Percentiles rank a stretch among this genome's conserved stretches.
phyloP scores from a whole-genome alignment of 257 asterid genomes.

The Rehmannia glutinosa region DNA sequence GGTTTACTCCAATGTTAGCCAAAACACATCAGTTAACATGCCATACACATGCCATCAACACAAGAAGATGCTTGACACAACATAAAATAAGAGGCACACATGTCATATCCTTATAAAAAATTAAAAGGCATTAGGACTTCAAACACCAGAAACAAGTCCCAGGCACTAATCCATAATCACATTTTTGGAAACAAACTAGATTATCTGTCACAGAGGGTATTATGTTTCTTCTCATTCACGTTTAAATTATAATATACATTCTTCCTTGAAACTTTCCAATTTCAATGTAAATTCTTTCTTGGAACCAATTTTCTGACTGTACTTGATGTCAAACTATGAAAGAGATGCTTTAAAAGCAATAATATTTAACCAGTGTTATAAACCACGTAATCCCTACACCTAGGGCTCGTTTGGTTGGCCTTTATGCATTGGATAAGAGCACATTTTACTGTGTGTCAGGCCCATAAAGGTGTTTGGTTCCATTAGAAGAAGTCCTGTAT shows the following conservation, averaged over 20 bases:
- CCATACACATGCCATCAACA: neutral
- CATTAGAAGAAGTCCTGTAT: no score
- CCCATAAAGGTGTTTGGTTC: no score
- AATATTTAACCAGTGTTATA: neutral
- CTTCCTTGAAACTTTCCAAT: neutral
- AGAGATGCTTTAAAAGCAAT: neutral
- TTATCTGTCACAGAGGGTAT: neutral
- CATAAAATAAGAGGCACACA: neutral
- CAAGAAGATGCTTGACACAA: neutral
- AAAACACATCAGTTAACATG: neutral
- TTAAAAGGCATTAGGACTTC: neutral
- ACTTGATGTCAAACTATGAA: neutral
- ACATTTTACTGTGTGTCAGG: no score
- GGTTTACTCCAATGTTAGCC: no score
- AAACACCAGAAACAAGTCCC: neutral
- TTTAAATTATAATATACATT: neutral
- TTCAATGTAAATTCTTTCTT: neutral
- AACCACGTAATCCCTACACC: no score
- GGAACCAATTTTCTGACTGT: neutral
- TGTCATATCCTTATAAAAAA: neutral
- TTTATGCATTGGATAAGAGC: no score
- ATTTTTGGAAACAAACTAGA: neutral
- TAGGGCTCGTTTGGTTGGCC: neutral
- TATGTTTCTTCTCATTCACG: neutral
- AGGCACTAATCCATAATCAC: neutral